A percentile compares a stretch with the other conserved stretches of the same genome.
phyloP scores from a whole-genome alignment of 495 filamentous ascomycete species.

The Wilcoxina mikolae region DNA sequence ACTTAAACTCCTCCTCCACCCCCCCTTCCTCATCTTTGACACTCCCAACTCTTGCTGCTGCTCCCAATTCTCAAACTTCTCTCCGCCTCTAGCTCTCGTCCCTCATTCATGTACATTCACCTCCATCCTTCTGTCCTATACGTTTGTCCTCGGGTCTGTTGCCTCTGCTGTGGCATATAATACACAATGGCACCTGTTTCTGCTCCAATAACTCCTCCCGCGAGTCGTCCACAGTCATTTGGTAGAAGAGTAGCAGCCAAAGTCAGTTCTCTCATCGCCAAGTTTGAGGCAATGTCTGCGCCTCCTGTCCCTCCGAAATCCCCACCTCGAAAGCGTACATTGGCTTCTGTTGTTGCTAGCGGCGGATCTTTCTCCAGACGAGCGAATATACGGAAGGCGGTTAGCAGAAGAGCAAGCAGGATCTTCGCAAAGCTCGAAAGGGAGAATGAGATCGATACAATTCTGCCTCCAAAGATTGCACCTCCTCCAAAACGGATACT shows the following conservation, averaged over 20 bases:
- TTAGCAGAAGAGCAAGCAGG: not conserved
- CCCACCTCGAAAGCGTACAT: not conserved
- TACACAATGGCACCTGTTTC: too few relatives aligned
- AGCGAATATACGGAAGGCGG: not conserved
- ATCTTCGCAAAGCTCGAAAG: not conserved
- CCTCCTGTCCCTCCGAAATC: not conserved
- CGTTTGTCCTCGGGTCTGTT: too few relatives aligned
- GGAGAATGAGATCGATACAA: not conserved
- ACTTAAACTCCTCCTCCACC: too few relatives aligned
- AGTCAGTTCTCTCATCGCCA: conserved; percentile 1
- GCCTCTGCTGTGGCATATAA: too few relatives aligned
- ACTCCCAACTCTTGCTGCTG: too few relatives aligned
- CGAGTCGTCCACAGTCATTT: too few relatives aligned
- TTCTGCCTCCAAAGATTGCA: not conserved
- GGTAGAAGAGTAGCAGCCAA: not conserved
- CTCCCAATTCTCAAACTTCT: too few relatives aligned
- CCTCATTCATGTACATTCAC: too few relatives aligned
- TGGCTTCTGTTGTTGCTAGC: not conserved
- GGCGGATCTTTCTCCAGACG: not conserved
- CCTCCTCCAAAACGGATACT: not conserved
- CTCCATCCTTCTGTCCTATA: too few relatives aligned
- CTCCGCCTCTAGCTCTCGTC: too few relatives aligned
- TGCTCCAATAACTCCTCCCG: too few relatives aligned
- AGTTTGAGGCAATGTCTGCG: conserved; percentile 2
- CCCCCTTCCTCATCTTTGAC: too few relatives aligned